These are phyloP conservation scores for Ceratocystis ficicola DNA, from an alignment of 2,329 filamentous ascomycete species.

Conservation along the genomic window DNA sequence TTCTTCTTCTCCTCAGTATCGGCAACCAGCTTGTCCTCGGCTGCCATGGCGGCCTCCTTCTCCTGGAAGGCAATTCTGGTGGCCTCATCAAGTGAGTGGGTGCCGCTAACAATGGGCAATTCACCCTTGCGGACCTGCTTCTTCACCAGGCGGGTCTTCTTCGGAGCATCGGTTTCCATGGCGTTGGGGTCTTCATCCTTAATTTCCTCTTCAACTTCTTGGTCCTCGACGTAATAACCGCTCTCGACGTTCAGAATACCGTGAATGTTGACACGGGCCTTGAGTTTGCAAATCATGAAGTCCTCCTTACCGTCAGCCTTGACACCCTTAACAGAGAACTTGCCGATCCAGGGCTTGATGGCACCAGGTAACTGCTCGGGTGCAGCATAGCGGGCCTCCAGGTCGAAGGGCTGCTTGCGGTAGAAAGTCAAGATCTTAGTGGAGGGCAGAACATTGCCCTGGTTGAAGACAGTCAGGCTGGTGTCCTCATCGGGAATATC, in stretches of 20 bases:
- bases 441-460: slow-evolving; percentile 89
- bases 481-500: slow-evolving; percentile 99
- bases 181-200: slow-evolving; percentile 48
- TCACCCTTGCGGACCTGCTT: slow-evolving; percentile 98
- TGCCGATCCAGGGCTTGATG: slow-evolving; percentile 86
- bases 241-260: slow-evolving; percentile 93
- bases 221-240: slow-evolving; percentile 95
- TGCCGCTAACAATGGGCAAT: slow-evolving; percentile 73
- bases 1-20: slow-evolving; percentile 99
- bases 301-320: slow-evolving; percentile 87
- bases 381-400: slow-evolving; percentile 87
- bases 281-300: slow-evolving; percentile 99
- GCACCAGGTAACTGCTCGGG: slow-evolving; percentile 79
- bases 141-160: slow-evolving; percentile 93
- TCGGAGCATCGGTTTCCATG: slow-evolving; percentile 35
- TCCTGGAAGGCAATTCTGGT: slow-evolving; percentile 59
- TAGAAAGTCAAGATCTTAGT: slow-evolving; percentile 99
- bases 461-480: slow-evolving; percentile 92
- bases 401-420: slow-evolving; percentile 91
- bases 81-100: slow-evolving; percentile 60
- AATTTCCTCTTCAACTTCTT: slow-evolving; percentile 89
- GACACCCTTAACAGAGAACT: slow-evolving; percentile 95
- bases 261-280: slow-evolving; percentile 92
- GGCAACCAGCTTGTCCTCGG: slow-evolving; percentile 96
- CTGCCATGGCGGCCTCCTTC: slow-evolving; percentile 80